Percentiles rank a stretch among this genome's conserved stretches.
Evolutionary conservation across 495 filamentous ascomycete genomes (phyloP).

Genomic region (Tuber indicum): DNA sequence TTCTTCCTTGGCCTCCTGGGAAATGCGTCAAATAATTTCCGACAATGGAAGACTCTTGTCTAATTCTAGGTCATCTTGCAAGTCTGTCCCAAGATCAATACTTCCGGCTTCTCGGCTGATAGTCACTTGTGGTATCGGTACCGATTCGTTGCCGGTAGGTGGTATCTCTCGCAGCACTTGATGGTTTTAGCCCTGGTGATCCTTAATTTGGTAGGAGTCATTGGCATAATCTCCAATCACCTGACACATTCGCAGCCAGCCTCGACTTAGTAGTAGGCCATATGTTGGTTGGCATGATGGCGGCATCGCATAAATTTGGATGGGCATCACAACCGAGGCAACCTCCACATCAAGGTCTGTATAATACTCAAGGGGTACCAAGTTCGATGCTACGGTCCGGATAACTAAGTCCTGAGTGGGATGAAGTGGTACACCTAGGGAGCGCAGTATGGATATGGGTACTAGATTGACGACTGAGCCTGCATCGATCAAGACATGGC

Average conservation of each 20-base stretch:
- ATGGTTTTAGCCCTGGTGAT: background rate
- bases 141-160: too few relatives aligned
- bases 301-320: too few relatives aligned
- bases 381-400: background rate
- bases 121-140: too few relatives aligned
- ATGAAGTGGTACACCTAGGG: too few relatives aligned
- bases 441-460: too few relatives aligned
- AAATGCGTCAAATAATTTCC: too few relatives aligned
- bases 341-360: background rate
- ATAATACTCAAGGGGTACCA: background rate
- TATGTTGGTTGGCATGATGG: background rate
- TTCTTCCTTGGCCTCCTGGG: background rate
- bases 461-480: too few relatives aligned
- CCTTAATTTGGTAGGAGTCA: constrained; percentile 5
- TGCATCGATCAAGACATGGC: background rate
- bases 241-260: constrained; percentile 5
- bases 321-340: too few relatives aligned
- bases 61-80: too few relatives aligned
- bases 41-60: too few relatives aligned
- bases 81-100: too few relatives aligned
- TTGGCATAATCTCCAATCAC: background rate
- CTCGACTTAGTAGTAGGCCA: background rate
- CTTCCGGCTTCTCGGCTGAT: too few relatives aligned
- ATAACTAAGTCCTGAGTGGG: constrained; percentile 8
- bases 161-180: background rate